Evolutionary conservation across 2,329 filamentous ascomycete species (phyloP).

Genomic region (Aspergillus texensis): DNA sequence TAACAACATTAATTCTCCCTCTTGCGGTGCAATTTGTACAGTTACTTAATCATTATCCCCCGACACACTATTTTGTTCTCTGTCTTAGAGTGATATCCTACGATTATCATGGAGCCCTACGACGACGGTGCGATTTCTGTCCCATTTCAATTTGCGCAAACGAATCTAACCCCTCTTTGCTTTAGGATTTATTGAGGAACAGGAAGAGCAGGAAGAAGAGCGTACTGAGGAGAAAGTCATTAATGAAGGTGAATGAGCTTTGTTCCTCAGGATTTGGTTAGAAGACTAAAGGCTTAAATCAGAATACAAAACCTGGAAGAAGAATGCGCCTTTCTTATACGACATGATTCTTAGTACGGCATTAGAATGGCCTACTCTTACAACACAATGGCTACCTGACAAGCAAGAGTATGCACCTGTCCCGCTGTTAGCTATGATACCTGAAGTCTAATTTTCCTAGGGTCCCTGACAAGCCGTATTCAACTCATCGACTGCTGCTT

Average conservation of each 20-base stretch:
- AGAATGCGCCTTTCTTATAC: slow-evolving; percentile 97
- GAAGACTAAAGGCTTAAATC: slow-evolving; percentile 4
- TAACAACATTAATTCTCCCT: neutral
- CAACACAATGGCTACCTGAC: slow-evolving; percentile 97
- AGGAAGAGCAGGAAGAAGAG: slow-evolving; percentile 67
- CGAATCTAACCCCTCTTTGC: slow-evolving; percentile 24
- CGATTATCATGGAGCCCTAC: slow-evolving; percentile 36
- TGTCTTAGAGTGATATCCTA: neutral
- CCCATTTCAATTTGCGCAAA: slow-evolving; percentile 13
- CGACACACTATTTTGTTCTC: neutral
- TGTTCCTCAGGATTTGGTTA: neutral
- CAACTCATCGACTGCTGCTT: slow-evolving; percentile 83
- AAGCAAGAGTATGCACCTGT: slow-evolving; percentile 68
- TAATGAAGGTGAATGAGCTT: slow-evolving; percentile 71
- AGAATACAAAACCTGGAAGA: slow-evolving; percentile 99
- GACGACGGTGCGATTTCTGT: slow-evolving; percentile 35
- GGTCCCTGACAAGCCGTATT: slow-evolving; percentile 82
- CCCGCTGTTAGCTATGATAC: neutral
- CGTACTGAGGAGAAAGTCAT: slow-evolving; percentile 83
- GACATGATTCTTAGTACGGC: slow-evolving; percentile 96
- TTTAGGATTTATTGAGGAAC: slow-evolving; percentile 39
- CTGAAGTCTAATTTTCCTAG: slow-evolving; percentile 36
- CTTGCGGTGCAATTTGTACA: neutral
- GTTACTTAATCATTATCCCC: neutral
- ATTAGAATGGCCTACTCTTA: slow-evolving; percentile 95